These are phyloP conservation scores for Crucibulum laeve DNA, from an alignment of 768 basidiomycete genomes.

Conservation along the genomic window DNA sequence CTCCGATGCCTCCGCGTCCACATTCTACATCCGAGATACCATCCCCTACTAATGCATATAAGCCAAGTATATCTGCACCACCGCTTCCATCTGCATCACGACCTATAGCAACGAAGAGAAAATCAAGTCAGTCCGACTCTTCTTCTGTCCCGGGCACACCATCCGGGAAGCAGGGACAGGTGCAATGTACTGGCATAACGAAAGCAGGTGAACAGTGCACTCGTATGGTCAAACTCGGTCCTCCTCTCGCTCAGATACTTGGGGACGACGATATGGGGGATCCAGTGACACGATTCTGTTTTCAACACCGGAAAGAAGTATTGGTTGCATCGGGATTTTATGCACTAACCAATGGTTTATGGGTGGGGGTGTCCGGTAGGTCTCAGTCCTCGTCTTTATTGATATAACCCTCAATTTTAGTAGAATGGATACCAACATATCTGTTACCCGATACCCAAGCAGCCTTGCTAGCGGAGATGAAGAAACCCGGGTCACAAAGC, in stretches of 20 bases:
- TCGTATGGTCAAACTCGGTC: constrained; percentile 48
- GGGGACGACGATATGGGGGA: constrained; percentile 22
- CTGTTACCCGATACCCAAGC: constrained; percentile 57
- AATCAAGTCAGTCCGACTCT: constrained; percentile 6
- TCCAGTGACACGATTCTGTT: constrained; percentile 49
- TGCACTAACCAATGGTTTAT: constrained; percentile 41
- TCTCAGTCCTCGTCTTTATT: constrained; percentile 7
- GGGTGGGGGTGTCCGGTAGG: constrained; percentile 57
- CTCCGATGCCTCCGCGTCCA: constrained; percentile 20
- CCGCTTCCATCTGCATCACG: not conserved
- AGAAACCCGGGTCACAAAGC: constrained; percentile 41
- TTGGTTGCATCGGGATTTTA: constrained; percentile 54
- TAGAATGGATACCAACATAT: constrained; percentile 72
- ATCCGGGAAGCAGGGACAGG: constrained; percentile 15
- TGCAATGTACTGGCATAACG: constrained; percentile 65
- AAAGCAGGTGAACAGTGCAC: constrained; percentile 59
- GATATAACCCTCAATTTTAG: not conserved
- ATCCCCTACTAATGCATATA: constrained; percentile 5
- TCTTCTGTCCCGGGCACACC: constrained; percentile 9
- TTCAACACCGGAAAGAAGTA: constrained; percentile 58
- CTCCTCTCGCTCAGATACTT: constrained; percentile 13
- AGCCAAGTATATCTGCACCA: not conserved
- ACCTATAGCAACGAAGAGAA: not conserved
- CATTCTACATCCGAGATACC: constrained; percentile 22
- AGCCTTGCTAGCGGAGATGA: constrained; percentile 43